Evolutionary conservation across 2,329 filamentous ascomycete species (phyloP).

Genomic region (Sclerotinia borealis): DNA sequence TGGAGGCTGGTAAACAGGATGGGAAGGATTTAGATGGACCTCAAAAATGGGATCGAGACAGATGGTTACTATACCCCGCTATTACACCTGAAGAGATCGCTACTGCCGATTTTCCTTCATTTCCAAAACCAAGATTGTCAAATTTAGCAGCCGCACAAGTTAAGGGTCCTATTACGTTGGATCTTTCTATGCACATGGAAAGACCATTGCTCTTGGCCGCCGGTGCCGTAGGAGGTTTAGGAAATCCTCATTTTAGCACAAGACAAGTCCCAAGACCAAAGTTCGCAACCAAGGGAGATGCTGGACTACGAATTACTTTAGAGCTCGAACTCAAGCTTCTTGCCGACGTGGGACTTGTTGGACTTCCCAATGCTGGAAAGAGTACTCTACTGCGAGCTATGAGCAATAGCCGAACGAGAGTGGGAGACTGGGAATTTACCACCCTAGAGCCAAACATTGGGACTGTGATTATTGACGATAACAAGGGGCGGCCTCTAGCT

Average conservation of each 20-base stretch:
- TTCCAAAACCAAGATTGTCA: constrained; percentile 50
- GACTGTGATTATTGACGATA: constrained; percentile 85
- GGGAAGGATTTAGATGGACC: constrained; percentile 28
- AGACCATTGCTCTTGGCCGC: constrained; percentile 79
- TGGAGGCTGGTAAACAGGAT: constrained; percentile 37
- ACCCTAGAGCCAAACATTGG: constrained; percentile 93
- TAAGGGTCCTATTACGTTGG: constrained; percentile 63
- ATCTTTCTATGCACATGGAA: constrained; percentile 71
- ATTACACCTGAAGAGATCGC: constrained; percentile 65
- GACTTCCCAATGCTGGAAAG: constrained; percentile 93
- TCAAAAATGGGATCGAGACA: constrained; percentile 48
- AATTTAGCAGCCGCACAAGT: constrained; percentile 56
- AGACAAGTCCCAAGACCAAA: constrained; percentile 69
- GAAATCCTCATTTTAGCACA: constrained; percentile 88
- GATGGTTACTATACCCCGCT: constrained; percentile 84
- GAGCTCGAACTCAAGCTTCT: constrained; percentile 91
- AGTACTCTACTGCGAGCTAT: constrained; percentile 84
- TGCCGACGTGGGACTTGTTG: constrained; percentile 90
- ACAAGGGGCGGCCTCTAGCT: constrained; percentile 63
- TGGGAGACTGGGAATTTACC: constrained; percentile 96
- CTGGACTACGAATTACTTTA: constrained; percentile 69
- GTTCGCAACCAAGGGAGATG: constrained; percentile 82
- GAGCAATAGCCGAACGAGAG: constrained; percentile 79
- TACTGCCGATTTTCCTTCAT: constrained; percentile 49
- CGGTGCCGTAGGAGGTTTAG: constrained; percentile 82